A percentile compares a stretch with the other conserved stretches of the same genome.
Conservation (phyloP, 495 filamentous ascomycete species). For the Penicillium canescens region DNA sequence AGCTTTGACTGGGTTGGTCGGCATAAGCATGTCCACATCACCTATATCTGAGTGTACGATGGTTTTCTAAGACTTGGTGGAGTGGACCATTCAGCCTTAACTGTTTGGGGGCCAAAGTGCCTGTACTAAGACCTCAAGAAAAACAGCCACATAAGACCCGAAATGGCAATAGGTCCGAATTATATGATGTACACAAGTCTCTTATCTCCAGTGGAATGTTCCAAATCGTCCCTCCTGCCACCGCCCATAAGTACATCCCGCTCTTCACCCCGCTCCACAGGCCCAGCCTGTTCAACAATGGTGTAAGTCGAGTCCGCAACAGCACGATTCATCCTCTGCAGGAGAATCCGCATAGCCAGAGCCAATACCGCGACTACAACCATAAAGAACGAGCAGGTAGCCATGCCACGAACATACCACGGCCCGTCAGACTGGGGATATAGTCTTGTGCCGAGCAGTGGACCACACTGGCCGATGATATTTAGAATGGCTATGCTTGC, state of each 20-base stretch:
- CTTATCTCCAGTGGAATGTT: slow-evolving; percentile 22
- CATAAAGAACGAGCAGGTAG: slow-evolving; percentile 61
- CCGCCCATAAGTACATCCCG: slow-evolving; percentile 41
- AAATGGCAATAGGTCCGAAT: neutral
- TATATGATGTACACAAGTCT: slow-evolving; percentile 35
- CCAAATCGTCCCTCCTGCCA: slow-evolving; percentile 19
- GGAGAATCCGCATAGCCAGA: slow-evolving; percentile 42
- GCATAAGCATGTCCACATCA: no score
- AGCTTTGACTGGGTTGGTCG: no score
- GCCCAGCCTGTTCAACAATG: slow-evolving; percentile 16
- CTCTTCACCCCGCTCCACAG: slow-evolving; percentile 29
- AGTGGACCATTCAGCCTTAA: no score
- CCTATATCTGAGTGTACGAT: no score
- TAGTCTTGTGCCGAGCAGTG: slow-evolving; percentile 59
- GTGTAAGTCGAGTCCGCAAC: slow-evolving; percentile 24
- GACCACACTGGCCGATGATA: slow-evolving; percentile 62
- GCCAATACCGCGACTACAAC: slow-evolving; percentile 47
- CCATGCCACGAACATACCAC: slow-evolving; percentile 60
- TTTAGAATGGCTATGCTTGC: slow-evolving; percentile 60
- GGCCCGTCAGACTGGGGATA: slow-evolving; percentile 59
- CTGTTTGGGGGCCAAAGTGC: no score
- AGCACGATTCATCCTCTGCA: slow-evolving; percentile 44
- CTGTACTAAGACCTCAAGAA: no score
- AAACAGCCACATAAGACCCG: no score
- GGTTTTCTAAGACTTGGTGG: no score